These are phyloP conservation scores for Penicillium sp. DNA, from an alignment of 2,329 filamentous ascomycete species.

Conservation along the genomic window DNA sequence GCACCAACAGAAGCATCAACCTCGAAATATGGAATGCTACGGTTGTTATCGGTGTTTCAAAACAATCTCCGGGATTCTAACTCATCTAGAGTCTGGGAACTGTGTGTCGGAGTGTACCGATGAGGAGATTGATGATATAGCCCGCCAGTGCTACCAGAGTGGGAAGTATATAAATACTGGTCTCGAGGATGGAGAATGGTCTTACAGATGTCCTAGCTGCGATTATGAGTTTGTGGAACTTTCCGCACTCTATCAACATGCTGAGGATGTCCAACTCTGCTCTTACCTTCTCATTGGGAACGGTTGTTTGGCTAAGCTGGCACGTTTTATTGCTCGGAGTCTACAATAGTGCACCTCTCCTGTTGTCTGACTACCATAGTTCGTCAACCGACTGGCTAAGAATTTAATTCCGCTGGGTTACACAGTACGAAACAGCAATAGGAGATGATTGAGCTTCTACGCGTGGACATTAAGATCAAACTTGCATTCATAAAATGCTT, in stretches of 20 bases:
- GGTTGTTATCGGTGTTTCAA: constrained; percentile 23
- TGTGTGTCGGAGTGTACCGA: constrained; percentile 1
- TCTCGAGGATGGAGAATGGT: constrained; percentile 11
- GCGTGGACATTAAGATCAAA: no score
- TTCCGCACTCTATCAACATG: constrained; percentile 22
- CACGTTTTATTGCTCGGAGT: no score
- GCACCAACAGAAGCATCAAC: constrained; percentile 20
- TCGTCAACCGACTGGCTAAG: no score
- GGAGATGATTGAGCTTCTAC: no score
- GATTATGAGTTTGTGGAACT: constrained; percentile 14
- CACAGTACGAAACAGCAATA: no score
- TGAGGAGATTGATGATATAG: constrained; percentile 18
- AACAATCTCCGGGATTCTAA: constrained; percentile 24
- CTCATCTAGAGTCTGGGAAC: constrained; percentile 19
- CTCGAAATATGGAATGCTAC: constrained; percentile 25
- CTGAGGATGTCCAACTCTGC: constrained; percentile 16
- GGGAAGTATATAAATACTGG: constrained; percentile 14
- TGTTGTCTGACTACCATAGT: no score
- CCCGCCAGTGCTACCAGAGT: constrained; percentile 17
- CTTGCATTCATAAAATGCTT: no score
- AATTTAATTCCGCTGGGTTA: no score
- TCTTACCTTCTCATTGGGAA: not conserved
- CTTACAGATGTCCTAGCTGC: constrained; percentile 16
- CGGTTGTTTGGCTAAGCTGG: no score
- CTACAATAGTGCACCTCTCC: no score